phyloP scores from a whole-genome alignment of 768 basidiomycete genomes.

The Amanita pseudoporphyria region DNA sequence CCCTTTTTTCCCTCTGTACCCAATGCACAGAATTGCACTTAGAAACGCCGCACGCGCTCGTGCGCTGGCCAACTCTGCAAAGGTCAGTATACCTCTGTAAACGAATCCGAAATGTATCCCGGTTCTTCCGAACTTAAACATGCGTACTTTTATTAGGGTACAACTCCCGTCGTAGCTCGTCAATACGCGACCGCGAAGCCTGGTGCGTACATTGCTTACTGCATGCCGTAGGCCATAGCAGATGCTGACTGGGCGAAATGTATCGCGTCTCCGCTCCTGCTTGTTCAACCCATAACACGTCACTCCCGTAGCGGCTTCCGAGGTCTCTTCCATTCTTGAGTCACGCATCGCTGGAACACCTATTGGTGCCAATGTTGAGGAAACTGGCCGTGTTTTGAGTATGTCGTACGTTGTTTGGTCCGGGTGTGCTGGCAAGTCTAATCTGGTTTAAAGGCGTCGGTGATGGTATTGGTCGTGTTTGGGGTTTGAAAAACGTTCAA shows the following conservation, averaged over 20 bases:
- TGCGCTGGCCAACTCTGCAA: slow-evolving; percentile 56
- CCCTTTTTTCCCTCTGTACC: slow-evolving; percentile 37
- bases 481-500: slow-evolving; percentile 98
- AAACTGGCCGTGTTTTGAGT: slow-evolving; percentile 99
- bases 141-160: slow-evolving; percentile 26
- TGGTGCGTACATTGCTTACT: slow-evolving; percentile 43
- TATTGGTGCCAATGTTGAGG: slow-evolving; percentile 91
- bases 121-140: slow-evolving; percentile 14
- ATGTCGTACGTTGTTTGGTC: slow-evolving; percentile 23
- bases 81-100: slow-evolving; percentile 37
- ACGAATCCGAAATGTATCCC: background rate
- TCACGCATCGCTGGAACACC: slow-evolving; percentile 92
- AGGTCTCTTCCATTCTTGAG: slow-evolving; percentile 99
- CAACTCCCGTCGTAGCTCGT: slow-evolving; percentile 52
- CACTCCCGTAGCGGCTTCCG: slow-evolving; percentile 72
- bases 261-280: slow-evolving; percentile 13
- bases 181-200: slow-evolving; percentile 98
- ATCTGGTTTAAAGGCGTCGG: slow-evolving; percentile 63
- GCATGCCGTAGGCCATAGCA: background rate
- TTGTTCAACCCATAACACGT: slow-evolving; percentile 26
- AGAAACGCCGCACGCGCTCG: slow-evolving; percentile 76
- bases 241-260: slow-evolving; percentile 16
- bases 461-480: slow-evolving; percentile 99
- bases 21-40: slow-evolving; percentile 77
- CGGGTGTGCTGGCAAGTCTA: background rate